Evolutionary conservation across 2,329 filamentous ascomycete genomes (phyloP).

Genomic region (Xylariaceae sp.): DNA sequence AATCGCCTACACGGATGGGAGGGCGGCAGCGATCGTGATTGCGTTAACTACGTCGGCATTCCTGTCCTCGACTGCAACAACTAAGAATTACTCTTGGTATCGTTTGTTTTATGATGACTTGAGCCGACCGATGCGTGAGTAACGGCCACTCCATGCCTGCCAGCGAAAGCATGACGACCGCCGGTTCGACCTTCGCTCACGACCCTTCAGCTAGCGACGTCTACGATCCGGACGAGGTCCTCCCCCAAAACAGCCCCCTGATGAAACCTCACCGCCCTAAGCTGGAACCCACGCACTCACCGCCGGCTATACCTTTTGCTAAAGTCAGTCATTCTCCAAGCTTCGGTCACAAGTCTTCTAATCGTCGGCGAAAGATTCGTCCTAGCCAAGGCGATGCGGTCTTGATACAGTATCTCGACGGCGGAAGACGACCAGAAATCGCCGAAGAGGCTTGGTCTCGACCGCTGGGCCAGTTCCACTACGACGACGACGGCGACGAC

Average conservation of each 20-base stretch:
- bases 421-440: constrained; percentile 66
- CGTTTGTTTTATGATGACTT: constrained; percentile 36
- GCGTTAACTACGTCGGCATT: constrained; percentile 22
- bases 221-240: constrained; percentile 54
- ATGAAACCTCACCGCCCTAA: constrained; percentile 46
- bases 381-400: constrained; percentile 67
- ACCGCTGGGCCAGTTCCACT: constrained; percentile 52
- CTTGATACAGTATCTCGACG: constrained; percentile 66
- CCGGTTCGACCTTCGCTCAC: constrained; percentile 35
- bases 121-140: constrained; percentile 38
- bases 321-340: constrained; percentile 47
- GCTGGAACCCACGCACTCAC: constrained; percentile 54
- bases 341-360: constrained; percentile 50
- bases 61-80: constrained; percentile 6
- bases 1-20: constrained; percentile 19
- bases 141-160: constrained; percentile 34
- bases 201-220: constrained; percentile 39
- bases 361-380: constrained; percentile 56
- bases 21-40: constrained; percentile 13
- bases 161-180: constrained; percentile 39
- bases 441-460: constrained; percentile 58
- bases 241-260: constrained; percentile 45
- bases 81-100: constrained; percentile 17
- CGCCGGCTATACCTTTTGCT: constrained; percentile 48
- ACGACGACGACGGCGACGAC: constrained; percentile 41